Conservation (phyloP, 1,284 basidiomycete genomes). For the Ustilago shanxiensis region DNA sequence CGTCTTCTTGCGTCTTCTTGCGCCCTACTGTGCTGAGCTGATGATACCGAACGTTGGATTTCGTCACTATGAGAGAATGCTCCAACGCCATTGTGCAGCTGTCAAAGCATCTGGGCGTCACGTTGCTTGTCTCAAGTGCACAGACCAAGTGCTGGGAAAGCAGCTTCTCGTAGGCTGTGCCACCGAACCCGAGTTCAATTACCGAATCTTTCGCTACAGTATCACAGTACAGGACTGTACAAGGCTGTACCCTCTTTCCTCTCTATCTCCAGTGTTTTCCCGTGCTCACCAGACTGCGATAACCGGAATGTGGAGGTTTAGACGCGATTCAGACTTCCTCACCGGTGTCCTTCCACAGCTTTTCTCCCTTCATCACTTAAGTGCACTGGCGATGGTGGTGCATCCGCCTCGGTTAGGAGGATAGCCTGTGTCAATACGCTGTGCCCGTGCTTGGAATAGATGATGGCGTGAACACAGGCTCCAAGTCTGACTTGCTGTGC, state of each 20-base stretch:
- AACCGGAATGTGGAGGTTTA: slow-evolving; percentile 33
- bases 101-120: slow-evolving; percentile 17
- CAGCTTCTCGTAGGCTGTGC: slow-evolving; percentile 8
- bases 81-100: slow-evolving; percentile 15
- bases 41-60: slow-evolving; percentile 13
- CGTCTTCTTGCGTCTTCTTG: too few relatives aligned
- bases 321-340: neutral
- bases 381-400: neutral
- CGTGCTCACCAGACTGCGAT: neutral
- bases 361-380: neutral
- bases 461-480: neutral
- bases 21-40: neutral
- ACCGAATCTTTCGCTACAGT: too few relatives aligned
- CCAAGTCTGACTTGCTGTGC: neutral
- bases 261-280: neutral
- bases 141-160: neutral
- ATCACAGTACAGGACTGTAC: too few relatives aligned
- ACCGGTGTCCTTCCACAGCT: neutral
- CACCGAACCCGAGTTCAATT: neutral
- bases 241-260: neutral
- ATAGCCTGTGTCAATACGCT: neutral
- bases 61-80: slow-evolving; percentile 14
- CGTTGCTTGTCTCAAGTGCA: slow-evolving; percentile 9
- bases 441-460: neutral
- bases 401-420: slow-evolving; percentile 18